phyloP scores from a whole-genome alignment of 139 green algal genomes.

The Volvox africanus region DNA sequence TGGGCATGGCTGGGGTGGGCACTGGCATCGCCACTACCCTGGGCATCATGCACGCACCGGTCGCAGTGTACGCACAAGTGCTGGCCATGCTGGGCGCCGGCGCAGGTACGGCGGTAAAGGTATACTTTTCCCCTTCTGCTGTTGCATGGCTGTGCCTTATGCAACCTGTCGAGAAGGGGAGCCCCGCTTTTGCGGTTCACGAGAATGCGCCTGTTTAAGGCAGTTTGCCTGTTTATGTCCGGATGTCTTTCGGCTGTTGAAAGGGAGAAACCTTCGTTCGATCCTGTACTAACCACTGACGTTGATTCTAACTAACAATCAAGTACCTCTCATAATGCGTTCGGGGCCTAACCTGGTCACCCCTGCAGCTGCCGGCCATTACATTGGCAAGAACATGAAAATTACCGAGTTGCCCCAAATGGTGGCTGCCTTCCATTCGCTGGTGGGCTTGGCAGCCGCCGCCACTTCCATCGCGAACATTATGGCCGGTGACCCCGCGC shows the following conservation, averaged over 20 bases:
- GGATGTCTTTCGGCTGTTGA: too few species aligned
- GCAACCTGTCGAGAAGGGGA: too few species aligned
- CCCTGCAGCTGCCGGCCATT: slow-evolving; percentile 34
- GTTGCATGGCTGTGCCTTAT: neutral
- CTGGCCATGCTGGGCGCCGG: slow-evolving; percentile 15
- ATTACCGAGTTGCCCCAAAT: slow-evolving; percentile 75
- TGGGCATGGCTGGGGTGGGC: slow-evolving; percentile 85
- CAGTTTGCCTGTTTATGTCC: too few species aligned
- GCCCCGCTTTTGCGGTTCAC: too few species aligned
- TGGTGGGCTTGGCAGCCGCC: slow-evolving; percentile 83
- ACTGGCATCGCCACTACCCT: slow-evolving; percentile 42
- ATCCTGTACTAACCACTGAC: too few species aligned
- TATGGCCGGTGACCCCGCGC: slow-evolving; percentile 68
- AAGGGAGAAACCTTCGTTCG: too few species aligned
- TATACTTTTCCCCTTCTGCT: neutral
- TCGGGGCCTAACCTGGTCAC: too few species aligned
- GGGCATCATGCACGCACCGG: slow-evolving; percentile 65
- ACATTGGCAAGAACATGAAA: slow-evolving; percentile 57
- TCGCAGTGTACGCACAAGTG: slow-evolving; percentile 28
- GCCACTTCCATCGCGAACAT: slow-evolving; percentile 80
- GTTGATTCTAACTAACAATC: too few species aligned
- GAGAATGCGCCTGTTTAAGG: too few species aligned
- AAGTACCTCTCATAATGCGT: too few species aligned
- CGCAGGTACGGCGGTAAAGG: neutral
- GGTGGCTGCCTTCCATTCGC: slow-evolving; percentile 92